phyloP scores from a whole-genome alignment of 495 filamentous ascomycete species.

The Geoglossum glabrum region DNA sequence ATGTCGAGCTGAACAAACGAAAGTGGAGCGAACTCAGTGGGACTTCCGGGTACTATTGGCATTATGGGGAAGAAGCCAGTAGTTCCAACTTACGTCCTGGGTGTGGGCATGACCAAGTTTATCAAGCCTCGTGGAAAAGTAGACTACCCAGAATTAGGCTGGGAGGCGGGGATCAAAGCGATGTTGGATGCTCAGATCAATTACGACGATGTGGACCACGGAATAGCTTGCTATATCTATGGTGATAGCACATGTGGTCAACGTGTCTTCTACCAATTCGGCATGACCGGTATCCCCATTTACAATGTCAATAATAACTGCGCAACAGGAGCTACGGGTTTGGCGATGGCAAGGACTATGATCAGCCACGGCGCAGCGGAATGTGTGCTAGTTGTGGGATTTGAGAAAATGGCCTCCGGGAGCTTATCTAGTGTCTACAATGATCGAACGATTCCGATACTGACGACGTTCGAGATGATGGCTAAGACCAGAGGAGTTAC shows the following conservation, averaged over 20 bases:
- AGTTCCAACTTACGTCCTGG: conserved; percentile 63
- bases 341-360: conserved; percentile 65
- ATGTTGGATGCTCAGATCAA: conserved; percentile 87
- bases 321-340: conserved; percentile 74
- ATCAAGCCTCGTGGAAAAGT: conserved; percentile 91
- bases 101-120: conserved; percentile 98
- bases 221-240: conserved; percentile 94
- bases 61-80: conserved; percentile 30
- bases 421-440: conserved; percentile 59
- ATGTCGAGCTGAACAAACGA: not conserved
- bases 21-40: not conserved
- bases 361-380: conserved; percentile 64
- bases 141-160: conserved; percentile 76
- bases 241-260: conserved; percentile 90
- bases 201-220: conserved; percentile 92
- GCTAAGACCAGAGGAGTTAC: conserved; percentile 54
- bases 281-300: conserved; percentile 87
- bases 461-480: conserved; percentile 60
- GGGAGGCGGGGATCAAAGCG: conserved; percentile 88
- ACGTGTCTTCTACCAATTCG: conserved; percentile 97
- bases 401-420: conserved; percentile 96
- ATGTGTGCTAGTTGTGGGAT: conserved; percentile 78
- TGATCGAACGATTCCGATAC: conserved; percentile 59
- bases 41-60: not conserved
- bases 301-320: conserved; percentile 99